Evolutionary conservation across 1,284 basidiomycete species (phyloP), one percentile per base, ranked within the genome.

Genomic region (Naganishia sp.): DNA sequence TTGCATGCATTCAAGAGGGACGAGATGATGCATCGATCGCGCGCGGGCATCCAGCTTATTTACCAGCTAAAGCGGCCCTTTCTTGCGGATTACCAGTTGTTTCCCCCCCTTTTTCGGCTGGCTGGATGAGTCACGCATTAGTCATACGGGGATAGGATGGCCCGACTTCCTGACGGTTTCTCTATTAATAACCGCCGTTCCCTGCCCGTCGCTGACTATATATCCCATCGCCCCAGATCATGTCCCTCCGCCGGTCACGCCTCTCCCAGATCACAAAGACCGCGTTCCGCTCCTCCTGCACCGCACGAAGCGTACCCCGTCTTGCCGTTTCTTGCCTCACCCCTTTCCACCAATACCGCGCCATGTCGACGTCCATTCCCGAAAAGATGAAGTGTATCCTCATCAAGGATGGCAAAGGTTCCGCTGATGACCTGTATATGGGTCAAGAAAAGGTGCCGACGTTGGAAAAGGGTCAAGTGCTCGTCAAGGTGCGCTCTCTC

Each of bases 381-480:
- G 68, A 72, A 2, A 76, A 72, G 52, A 96, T 95, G 93, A 87
- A 86, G 67, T 92, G 90, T 36, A 83, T 96, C 55, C 82, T 92
- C 46, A 84, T 96, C 78, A 90, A 90, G 80, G 85, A 88, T 75
- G 88, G 84, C 21, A 86, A 86, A 70, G 92, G 92, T 0, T 87
- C 90, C 2, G 82, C 86, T 25, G 88, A 90, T 57, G 87, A 87
- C 72, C 83, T 97, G 33, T 90, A 91, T 78, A 79, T 95, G 48
- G 92, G 90, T 4, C 85, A 91, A 70, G 82, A 83, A 56, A 69
- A 73, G 23, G 77, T 75, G 11, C 83, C 87, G 3, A 86, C 83
- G 68, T 91, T 86, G 28, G 74, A 80, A 53, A 74, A 83, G 16
- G 85, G 84, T 25, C 55, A 64, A 23, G 56, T 68, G 16, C 43